Percentiles rank a stretch among this genome's conserved stretches.
These are phyloP conservation scores for Pyrenophora teres DNA, from an alignment of 2,329 filamentous ascomycete genomes.

Conservation along the genomic window DNA sequence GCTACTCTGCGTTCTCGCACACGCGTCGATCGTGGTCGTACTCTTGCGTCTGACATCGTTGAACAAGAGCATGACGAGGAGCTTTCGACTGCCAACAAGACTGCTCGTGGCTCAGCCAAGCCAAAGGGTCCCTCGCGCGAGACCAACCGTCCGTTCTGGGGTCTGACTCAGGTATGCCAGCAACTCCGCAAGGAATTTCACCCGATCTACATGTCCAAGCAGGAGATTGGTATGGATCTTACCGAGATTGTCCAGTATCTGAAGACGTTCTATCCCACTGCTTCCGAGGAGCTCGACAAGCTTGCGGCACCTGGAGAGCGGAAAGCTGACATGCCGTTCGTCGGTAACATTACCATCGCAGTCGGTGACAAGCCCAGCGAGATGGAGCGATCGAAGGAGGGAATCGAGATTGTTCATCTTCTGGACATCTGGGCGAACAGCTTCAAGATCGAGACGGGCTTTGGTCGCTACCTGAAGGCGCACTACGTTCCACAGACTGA, in stretches of 20 bases:
- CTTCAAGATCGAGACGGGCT: conserved; percentile 34
- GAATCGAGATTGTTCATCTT: conserved; percentile 30
- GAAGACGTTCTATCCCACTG: conserved; percentile 25
- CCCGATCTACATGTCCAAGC: conserved; percentile 26
- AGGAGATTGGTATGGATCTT: conserved; percentile 38
- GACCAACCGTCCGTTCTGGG: conserved; percentile 32
- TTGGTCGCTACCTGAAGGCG: conserved; percentile 32
- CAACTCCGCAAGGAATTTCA: conserved; percentile 35
- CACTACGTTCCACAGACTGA: conserved; percentile 25
- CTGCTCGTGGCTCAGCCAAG: neutral
- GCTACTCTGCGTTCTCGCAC: conserved; percentile 32
- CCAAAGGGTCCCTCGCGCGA: conserved; percentile 11
- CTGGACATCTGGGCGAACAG: conserved; percentile 39
- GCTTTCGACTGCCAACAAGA: conserved; percentile 2
- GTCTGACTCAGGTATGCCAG: conserved; percentile 33
- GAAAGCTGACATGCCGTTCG: conserved; percentile 23
- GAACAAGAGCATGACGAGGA: conserved; percentile 15
- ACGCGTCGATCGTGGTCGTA: conserved; percentile 21
- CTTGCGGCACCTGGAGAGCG: conserved; percentile 6
- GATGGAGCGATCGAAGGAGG: conserved; percentile 13
- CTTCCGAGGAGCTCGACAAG: neutral
- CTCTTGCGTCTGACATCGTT: conserved; percentile 21
- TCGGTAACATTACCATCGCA: conserved; percentile 37
- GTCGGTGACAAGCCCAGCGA: conserved; percentile 19
- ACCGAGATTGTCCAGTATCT: conserved; percentile 26